Evolutionary conservation across 306 rosid genomes (phyloP), one percentile per base, ranked within the genome.

Genomic region (Malus fusca): DNA sequence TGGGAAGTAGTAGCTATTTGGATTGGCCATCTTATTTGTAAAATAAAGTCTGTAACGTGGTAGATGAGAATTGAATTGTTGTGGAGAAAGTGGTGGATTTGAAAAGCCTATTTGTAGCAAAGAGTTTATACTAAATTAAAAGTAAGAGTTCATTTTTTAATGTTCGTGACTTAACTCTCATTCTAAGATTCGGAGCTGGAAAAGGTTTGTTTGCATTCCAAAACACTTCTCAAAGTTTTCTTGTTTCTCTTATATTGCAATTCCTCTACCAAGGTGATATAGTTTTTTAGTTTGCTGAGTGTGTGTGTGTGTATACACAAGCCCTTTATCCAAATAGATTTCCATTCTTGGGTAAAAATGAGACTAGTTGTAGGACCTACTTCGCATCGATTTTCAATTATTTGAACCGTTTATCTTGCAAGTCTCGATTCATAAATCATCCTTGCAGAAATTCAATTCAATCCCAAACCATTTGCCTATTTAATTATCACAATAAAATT

Each of bases 151-250:
- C 30, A 19, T 21, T 63, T 79, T 81, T 60, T 35, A 56, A 73
- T 61, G 40, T 40, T 17, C 69, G 79, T 79, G 79, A 88, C 97
- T 90, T 90, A 85, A 68, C 90, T 79, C 86, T 69, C 88, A 80
- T 88, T 72, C 88, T 23, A 92, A 88, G 97, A 81, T 81, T 86
- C 67, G 82, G 68, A 55, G 46, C 21, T 48, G 8, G 55, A 18
- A 48, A 48, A 12, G 55, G 78, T 31, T 83, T 90, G 88, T 80
- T 87, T 91, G 93, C 21, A 88, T 85, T 91, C 84, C 78, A 91
- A 82, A 85, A 84, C 91, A 91, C 91, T 84, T 79, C 84, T 81
- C 74, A 21, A 15, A 55, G 75, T 30, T 51, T 69, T 37, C 73
- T 80, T 8, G 30, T 73, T 58, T 58, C n/a, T 37, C 48, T n/a